Evolutionary conservation across 2,329 filamentous ascomycete species (phyloP), one percentile per base, ranked within the genome.

Genomic region (Fusarium torreyae): DNA sequence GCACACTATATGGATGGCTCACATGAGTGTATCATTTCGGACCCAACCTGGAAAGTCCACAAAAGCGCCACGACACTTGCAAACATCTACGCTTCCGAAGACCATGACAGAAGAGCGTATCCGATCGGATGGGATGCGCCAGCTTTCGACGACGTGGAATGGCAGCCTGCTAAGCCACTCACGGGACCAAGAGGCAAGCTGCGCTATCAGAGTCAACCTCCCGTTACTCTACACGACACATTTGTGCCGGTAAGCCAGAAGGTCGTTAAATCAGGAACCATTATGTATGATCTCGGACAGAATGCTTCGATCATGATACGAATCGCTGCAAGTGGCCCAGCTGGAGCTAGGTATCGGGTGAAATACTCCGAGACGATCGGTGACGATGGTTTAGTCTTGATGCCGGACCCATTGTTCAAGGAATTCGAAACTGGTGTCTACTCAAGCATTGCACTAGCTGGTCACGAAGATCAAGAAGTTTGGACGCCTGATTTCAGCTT

Each of bases 401-500:
- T 82, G 80, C 80, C 80, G 1, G 79, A 82, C 54, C 79, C 79
- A 9, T 63, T 81, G 15, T 81, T 81, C 70, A 81, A 52, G 26
- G 71, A 75, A 18, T 75, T 75, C 17, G 73, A 74, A 52, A 72
- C 69, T 3, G 73, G 75, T 13, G 80, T 82, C 10, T 82, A 80
- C 69, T 81, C 78, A 26, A 81, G 79, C 8, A 72, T 81, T 54
- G 78, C 73, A 1, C 69, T 82, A 1, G 65, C 74, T 3, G 78
- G 79, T 0, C 73, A 57, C 0, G 76, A 73, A 1, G 48, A 50
- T 14, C 78, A 82, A 57, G 79, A 82, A 54, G 69, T 64, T 7
- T 82, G 80, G 80, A 71, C 75, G 36, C 80, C 81, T 1, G 80
- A 82, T 62, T 82, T 81, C 58, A 80, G 77, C 67, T 82, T 82